Percentiles rank a stretch among this genome's conserved stretches.
These are phyloP conservation scores for Penicillium coffeae DNA, from an alignment of 495 filamentous ascomycete genomes.

Conservation along the genomic window DNA sequence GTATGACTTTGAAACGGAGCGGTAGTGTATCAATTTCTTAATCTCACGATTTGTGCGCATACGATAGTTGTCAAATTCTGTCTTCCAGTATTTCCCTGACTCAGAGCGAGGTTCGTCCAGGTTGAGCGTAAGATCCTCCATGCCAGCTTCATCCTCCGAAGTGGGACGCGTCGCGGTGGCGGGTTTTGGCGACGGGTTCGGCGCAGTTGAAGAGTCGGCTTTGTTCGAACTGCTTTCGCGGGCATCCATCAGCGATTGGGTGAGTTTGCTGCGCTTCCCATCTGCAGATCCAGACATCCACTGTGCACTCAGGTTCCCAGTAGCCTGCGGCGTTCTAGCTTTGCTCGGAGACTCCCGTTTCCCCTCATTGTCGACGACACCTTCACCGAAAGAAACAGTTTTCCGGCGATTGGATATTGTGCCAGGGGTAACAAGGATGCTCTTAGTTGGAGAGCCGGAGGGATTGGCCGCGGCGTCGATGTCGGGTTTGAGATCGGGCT, in stretches of 20 bases:
- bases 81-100: slow-evolving; percentile 93
- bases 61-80: slow-evolving; percentile 79
- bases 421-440: slow-evolving; percentile 87
- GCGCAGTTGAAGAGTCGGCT: slow-evolving; percentile 11
- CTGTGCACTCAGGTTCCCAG: slow-evolving; percentile 63
- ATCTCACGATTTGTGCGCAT: slow-evolving; percentile 74
- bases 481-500: slow-evolving; percentile 20
- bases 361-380: slow-evolving; percentile 59
- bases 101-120: slow-evolving; percentile 74
- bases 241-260: slow-evolving; percentile 43
- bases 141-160: slow-evolving; percentile 21
- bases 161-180: slow-evolving; percentile 4
- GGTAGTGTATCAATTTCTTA: slow-evolving; percentile 73
- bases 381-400: slow-evolving; percentile 82
- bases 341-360: slow-evolving; percentile 38
- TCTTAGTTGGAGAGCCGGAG: slow-evolving; percentile 61
- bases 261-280: slow-evolving; percentile 44
- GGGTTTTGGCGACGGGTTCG: slow-evolving; percentile 10
- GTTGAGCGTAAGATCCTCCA: slow-evolving; percentile 66
- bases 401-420: slow-evolving; percentile 75
- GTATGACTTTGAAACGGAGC: slow-evolving; percentile 79
- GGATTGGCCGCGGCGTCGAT: slow-evolving; percentile 30
- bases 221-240: slow-evolving; percentile 34
- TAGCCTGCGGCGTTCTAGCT: slow-evolving; percentile 33
- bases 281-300: slow-evolving; percentile 55